Percentiles rank a stretch among this genome's conserved stretches.
phyloP scores from a whole-genome alignment of 345 rosid species.

The Pseudoturritis turrita region DNA sequence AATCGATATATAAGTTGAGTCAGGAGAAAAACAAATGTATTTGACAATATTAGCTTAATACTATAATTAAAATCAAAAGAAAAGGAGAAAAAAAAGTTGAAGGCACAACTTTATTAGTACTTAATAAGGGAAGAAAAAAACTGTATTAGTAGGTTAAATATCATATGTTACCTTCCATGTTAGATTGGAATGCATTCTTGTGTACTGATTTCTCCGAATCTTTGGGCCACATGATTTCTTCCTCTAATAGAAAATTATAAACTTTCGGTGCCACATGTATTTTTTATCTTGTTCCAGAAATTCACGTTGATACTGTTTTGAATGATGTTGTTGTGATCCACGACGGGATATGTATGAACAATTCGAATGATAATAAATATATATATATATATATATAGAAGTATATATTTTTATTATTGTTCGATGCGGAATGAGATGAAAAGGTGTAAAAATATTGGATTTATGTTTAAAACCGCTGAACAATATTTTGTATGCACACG shows the following conservation, averaged over 20 bases:
- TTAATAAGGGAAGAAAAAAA: too few relatives aligned
- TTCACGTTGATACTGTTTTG: too few relatives aligned
- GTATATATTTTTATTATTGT: too few relatives aligned
- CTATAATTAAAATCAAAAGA: not conserved
- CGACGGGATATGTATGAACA: too few relatives aligned
- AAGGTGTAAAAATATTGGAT: too few relatives aligned
- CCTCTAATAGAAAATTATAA: not conserved
- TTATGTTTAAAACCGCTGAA: not conserved
- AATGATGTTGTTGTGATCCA: too few relatives aligned
- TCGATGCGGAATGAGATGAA: too few relatives aligned
- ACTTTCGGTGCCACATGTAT: constrained; percentile 23
- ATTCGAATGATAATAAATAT: too few relatives aligned
- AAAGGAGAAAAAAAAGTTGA: not conserved
- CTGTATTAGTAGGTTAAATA: not conserved
- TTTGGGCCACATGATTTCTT: not conserved
- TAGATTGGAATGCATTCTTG: not conserved
- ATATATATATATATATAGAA: too few relatives aligned
- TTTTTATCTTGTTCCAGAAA: not conserved
- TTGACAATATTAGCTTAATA: not conserved
- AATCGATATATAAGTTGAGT: not conserved
- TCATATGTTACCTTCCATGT: constrained; percentile 15
- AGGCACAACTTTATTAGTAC: not conserved
- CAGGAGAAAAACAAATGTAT: not conserved
- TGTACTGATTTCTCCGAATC: constrained; percentile 4
- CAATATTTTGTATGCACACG: not conserved